Evolutionary conservation across 768 basidiomycete species (phyloP).

Genomic region (Tricholoma hemisulphureum): DNA sequence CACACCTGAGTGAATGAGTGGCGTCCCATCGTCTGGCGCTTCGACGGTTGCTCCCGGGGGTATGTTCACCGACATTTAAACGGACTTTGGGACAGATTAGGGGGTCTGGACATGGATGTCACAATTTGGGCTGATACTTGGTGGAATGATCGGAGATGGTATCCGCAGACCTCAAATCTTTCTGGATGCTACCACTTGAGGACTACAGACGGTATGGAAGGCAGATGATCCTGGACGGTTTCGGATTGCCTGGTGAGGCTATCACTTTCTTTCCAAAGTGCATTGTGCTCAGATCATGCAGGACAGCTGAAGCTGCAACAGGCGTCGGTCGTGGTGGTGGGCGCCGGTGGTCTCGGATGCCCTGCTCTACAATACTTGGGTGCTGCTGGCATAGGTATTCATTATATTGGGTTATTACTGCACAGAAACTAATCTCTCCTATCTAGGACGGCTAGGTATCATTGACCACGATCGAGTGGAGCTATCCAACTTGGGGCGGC

Average conservation of each 20-base stretch:
- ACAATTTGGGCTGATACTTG: not conserved
- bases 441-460: constrained; percentile 15
- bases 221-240: constrained; percentile 91
- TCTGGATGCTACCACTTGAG: constrained; percentile 40
- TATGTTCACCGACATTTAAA: constrained; percentile 20
- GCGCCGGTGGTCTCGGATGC: constrained; percentile 95
- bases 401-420: not conserved
- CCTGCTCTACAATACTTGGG: constrained; percentile 93
- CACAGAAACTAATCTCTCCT: not conserved
- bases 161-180: not conserved
- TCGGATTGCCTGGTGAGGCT: constrained; percentile 74
- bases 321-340: constrained; percentile 81
- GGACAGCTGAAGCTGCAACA: constrained; percentile 81
- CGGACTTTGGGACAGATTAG: not conserved
- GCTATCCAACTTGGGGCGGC: constrained; percentile 44
- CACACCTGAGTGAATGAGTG: constrained; percentile 39
- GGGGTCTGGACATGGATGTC: not conserved
- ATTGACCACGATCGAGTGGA: constrained; percentile 20
- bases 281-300: constrained; percentile 59
- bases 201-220: constrained; percentile 93
- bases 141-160: not conserved
- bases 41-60: constrained; percentile 17
- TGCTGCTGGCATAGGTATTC: constrained; percentile 83
- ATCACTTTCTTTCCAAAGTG: not conserved
- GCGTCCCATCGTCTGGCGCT: constrained; percentile 29